Conservation (phyloP, 2,329 filamentous ascomycete species). For the Sporothrix sp. region DNA sequence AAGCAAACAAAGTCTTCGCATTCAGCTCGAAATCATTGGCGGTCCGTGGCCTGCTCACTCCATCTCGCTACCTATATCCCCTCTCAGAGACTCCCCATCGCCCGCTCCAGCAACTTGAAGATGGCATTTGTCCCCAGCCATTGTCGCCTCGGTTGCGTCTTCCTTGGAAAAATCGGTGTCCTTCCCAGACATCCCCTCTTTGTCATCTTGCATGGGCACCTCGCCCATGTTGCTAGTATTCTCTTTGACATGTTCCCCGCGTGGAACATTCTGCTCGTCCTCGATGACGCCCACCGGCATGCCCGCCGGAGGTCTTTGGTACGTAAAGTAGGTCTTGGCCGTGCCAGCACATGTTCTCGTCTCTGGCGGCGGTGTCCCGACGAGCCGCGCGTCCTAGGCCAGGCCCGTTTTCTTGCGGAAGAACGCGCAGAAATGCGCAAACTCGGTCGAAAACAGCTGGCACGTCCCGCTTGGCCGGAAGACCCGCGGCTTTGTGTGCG, state of each 20-base stretch:
- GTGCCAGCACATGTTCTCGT: neutral
- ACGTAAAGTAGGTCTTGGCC: neutral
- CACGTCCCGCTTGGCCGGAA: slow-evolving; percentile 31
- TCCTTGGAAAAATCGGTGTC: too few relatives aligned
- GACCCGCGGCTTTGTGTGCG: slow-evolving; percentile 27
- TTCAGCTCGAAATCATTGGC: too few relatives aligned
- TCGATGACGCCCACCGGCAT: slow-evolving; percentile 23
- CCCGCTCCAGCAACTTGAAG: too few relatives aligned
- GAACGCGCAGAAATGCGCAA: slow-evolving; percentile 43
- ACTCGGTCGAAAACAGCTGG: slow-evolving; percentile 33
- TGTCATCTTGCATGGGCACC: neutral
- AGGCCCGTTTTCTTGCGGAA: slow-evolving; percentile 50
- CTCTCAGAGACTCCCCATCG: too few relatives aligned
- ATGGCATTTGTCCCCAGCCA: too few relatives aligned
- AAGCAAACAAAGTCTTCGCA: too few relatives aligned
- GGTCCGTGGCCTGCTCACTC: too few relatives aligned
- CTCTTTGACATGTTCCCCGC: neutral
- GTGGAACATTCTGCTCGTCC: slow-evolving; percentile 6
- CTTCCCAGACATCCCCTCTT: too few relatives aligned
- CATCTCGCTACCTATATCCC: too few relatives aligned
- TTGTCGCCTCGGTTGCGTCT: too few relatives aligned
- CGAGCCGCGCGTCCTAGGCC: slow-evolving; percentile 45
- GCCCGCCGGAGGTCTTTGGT: slow-evolving; percentile 17
- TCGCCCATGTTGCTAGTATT: neutral
- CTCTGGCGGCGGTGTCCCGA: neutral